Evolutionary conservation across 108 stramenopile species (phyloP).

Genomic region (Thalassiosira profunda): DNA sequence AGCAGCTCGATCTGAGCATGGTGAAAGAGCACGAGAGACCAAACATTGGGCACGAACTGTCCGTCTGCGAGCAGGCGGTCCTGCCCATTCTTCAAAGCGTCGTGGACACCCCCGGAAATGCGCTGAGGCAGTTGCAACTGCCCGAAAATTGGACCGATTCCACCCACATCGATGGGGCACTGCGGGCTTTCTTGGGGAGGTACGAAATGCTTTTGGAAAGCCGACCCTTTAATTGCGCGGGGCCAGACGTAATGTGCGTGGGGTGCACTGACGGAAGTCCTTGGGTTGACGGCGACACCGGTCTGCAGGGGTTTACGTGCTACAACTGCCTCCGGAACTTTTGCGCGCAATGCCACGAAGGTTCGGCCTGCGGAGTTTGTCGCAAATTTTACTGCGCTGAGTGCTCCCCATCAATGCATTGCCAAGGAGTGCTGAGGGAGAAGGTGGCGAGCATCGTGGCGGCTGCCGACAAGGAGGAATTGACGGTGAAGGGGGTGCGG

Average conservation of each 20-base stretch:
- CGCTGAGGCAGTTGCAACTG: background rate
- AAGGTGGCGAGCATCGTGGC: slow-evolving; percentile 38
- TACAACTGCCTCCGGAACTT: background rate
- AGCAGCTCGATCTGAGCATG: background rate
- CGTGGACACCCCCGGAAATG: background rate
- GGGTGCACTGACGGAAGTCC: background rate
- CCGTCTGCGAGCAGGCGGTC: background rate
- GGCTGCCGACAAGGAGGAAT: slow-evolving; percentile 17
- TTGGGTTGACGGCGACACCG: background rate
- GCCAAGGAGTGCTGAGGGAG: no score
- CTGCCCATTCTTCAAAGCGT: background rate
- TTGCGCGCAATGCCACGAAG: background rate
- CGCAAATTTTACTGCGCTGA: no score
- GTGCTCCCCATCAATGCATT: no score
- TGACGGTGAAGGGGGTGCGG: slow-evolving; percentile 41
- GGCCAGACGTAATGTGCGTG: background rate
- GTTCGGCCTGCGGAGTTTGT: no score
- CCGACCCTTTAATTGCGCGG: background rate
- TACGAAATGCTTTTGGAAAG: background rate
- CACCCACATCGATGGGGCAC: background rate
- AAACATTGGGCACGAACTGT: background rate
- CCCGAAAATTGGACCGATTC: background rate
- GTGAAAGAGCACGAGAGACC: no score
- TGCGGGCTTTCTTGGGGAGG: background rate
- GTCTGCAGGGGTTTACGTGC: background rate